These are phyloP conservation scores for Nannizziopsis arthrosporioides DNA, from an alignment of 2,329 filamentous ascomycete genomes.

Conservation along the genomic window DNA sequence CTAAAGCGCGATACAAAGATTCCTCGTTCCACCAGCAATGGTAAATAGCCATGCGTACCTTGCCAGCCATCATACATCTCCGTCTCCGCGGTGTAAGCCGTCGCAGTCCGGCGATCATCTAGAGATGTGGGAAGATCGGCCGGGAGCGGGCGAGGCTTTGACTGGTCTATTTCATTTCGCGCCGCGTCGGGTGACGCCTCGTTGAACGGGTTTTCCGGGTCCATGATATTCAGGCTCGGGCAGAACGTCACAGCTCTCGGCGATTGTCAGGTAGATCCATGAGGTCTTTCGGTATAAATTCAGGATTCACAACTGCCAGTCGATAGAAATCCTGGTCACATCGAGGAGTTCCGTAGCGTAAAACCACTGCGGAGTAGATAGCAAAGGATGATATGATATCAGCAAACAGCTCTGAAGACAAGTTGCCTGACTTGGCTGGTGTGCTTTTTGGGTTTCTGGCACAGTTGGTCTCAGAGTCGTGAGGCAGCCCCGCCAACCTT, in stretches of 20 bases:
- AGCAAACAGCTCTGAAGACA: not conserved
- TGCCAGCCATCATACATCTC: conserved; percentile 99
- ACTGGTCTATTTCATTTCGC: conserved; percentile 8
- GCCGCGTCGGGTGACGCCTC: conserved; percentile 18
- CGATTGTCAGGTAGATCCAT: conserved; percentile 6
- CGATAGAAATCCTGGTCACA: not conserved
- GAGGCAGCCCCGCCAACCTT: not conserved
- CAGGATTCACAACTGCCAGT: not conserved
- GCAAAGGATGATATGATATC: not conserved
- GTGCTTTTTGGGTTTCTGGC: not conserved
- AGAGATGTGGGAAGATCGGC: conserved; percentile 81
- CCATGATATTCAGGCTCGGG: conserved; percentile 20
- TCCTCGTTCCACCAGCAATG: too few species aligned
- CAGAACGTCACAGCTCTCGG: conserved; percentile 2
- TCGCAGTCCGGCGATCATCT: conserved; percentile 66
- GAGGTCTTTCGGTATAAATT: not conserved
- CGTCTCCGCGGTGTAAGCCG: conserved; percentile 64
- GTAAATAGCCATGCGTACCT: too few species aligned
- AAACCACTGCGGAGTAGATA: not conserved
- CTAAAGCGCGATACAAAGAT: too few species aligned
- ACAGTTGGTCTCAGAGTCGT: too few species aligned
- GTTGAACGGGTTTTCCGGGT: conserved; percentile 24
- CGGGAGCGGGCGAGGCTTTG: conserved; percentile 47
- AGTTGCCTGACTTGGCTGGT: conserved; percentile 2
- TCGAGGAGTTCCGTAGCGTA: not conserved